Evolutionary conservation across 1,284 basidiomycete species (phyloP), one percentile per base, ranked within the genome.

Genomic region (Phylloporus sp.): DNA sequence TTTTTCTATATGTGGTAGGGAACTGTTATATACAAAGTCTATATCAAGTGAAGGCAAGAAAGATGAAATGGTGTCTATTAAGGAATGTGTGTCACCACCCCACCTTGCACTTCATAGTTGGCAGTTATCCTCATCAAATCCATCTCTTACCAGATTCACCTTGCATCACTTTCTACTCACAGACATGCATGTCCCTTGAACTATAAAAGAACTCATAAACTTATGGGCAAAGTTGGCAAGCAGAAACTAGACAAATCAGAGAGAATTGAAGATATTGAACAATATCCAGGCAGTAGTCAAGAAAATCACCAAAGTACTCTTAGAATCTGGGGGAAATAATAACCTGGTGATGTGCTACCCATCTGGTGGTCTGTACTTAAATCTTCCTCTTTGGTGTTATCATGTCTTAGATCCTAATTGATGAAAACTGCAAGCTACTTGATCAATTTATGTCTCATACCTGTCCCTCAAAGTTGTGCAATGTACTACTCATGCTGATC

Each of bases 151-250:
- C 58, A 88, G 89, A 39, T 91, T 92, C 80, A 86, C 86, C 67
- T 87, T 86, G 6, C 80, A 91, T 61, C 81, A 86, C 64, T 95
- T 99, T 81, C 78, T 99, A 57, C 82, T 99, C 67, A 96, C 95
- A 56, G 95, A 99, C 78, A 97, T 96, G 26, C 90, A 91, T 70
- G 89, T 99, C 4, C 91, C 94, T 47, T 84, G 98, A 67, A 93
- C 98, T 77, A 98, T 98, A 10, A 99, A 98, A 80, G 88, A 89
- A 67, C 86, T 99, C 34, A 97, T 99, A n/a, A n/a, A n/a, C n/a
- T n/a, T n/a, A n/a, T n/a, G 2, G 95, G 95, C 7, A 90, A 90
- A 44, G 98, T 99, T 31, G 87, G 86, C 10, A 81, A 84, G 70
- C 89, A 89, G 78, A 95, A 93, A 75, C 74, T 66, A 18, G 79